These are phyloP conservation scores for Hypoxylon fragiforme DNA, from an alignment of 495 filamentous ascomycete genomes.

Conservation along the genomic window DNA sequence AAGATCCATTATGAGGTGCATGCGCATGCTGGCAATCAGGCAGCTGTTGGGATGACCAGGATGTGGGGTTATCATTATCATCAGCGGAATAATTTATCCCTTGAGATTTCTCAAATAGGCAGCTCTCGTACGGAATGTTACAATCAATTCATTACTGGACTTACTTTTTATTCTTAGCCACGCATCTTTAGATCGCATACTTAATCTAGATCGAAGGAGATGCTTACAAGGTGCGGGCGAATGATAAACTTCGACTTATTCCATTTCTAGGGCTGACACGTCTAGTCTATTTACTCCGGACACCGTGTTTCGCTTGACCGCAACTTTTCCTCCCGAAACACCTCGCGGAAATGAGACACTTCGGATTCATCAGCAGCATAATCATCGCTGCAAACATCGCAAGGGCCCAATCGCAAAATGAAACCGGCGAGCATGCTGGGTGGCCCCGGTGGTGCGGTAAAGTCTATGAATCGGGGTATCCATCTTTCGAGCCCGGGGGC, in stretches of 20 bases:
- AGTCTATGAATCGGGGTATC: conserved; percentile 58
- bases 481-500: conserved; percentile 64
- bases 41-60: too few relatives aligned
- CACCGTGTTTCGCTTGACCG: not conserved
- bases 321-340: not conserved
- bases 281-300: not conserved
- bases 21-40: too few relatives aligned
- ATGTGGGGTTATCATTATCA: conserved; percentile 20
- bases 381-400: not conserved
- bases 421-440: conserved; percentile 48
- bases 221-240: not conserved
- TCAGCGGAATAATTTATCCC: conserved; percentile 5
- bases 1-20: too few relatives aligned
- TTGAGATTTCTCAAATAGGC: conserved; percentile 23
- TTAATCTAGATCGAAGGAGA: too few relatives aligned
- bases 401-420: conserved; percentile 26
- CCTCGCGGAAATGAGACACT: conserved; percentile 1
- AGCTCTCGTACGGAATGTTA: conserved; percentile 22
- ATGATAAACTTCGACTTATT: too few relatives aligned
- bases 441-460: conserved; percentile 64
- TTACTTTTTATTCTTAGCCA: conserved; percentile 3
- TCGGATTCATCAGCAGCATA: not conserved
- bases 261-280: too few relatives aligned
- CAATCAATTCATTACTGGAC: conserved; percentile 26
- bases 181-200: not conserved